These are phyloP conservation scores for carrot (Daucus carota) DNA, from an alignment of 129 eudicot genomes.

Conservation along the genomic window DH1_v3.0 NC_030384.2:31215001-31215500, in stretches of 20 bases:
- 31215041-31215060: too few species aligned
- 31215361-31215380: background rate
- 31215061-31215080: too few species aligned
- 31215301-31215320: background rate
- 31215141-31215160: background rate
- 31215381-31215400: background rate
- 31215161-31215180: background rate
- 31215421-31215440: background rate
- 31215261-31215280: background rate
- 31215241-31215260: slow-evolving; percentile 8
- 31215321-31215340: background rate
- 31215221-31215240: slow-evolving; percentile 6
- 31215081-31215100: too few species aligned
- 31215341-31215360: background rate
- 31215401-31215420: background rate
- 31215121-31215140: background rate
- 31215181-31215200: slow-evolving; percentile 18
- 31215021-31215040: too few species aligned
- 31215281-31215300: background rate
- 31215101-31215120: background rate
- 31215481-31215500: background rate
- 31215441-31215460: background rate
- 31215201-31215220: slow-evolving; percentile 19
- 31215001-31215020: too few species aligned
- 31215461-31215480: background rate